Base-by-base conservation (phyloP, 495 filamentous ascomycete genomes). In the Lasiosphaeria miniovina region DNA sequence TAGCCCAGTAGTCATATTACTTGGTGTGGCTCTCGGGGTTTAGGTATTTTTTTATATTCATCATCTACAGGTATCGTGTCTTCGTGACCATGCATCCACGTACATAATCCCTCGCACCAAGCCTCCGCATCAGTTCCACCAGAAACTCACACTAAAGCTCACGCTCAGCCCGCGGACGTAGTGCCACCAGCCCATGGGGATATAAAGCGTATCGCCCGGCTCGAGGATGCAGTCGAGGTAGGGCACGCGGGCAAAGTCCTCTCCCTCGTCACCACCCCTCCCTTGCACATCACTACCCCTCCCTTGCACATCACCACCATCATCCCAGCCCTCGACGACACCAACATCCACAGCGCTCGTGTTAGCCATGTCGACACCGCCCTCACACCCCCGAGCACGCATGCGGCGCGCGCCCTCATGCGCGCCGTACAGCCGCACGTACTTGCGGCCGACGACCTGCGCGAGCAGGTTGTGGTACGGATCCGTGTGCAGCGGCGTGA, bases 131-230 rank as follows among this genome's bases (percentile, higher is more conserved):
- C 43, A 90, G 67, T 90, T 88, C 91, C 93, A 99, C 94, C 94
- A 99, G 71, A 96, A 98, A 71, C 91, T 98, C 40, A 98, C 93
- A 68, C 95, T 98, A 62, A 95, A 89, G 61, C 94, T 96, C 38
- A 88, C 88, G 56, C 82, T 89, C 70, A 97, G 67, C 40, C 90
- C 90, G 61, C 88, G 79, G 5, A 99, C 91, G 80, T 96, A 98
- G 78, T 99, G 94, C 94, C 94, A 99, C 94, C 94, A 99, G 17
- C 93, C 94, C 4, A 90, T 79, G 4, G 94, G 94, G 55, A 99
- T 92, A 75, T 96, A 96, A 60, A 99, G 70, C 64, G 84, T 88
- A 59, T 98, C 91, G 0, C 93, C 94, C 34, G 86, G 86, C 38
- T 80, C 83, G 31, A 98, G 71, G 0, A 98, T 82, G 14, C 84